These are phyloP conservation scores for Fomitopsis palustris DNA, from an alignment of 1,284 basidiomycete genomes.

Conservation along the genomic window DNA sequence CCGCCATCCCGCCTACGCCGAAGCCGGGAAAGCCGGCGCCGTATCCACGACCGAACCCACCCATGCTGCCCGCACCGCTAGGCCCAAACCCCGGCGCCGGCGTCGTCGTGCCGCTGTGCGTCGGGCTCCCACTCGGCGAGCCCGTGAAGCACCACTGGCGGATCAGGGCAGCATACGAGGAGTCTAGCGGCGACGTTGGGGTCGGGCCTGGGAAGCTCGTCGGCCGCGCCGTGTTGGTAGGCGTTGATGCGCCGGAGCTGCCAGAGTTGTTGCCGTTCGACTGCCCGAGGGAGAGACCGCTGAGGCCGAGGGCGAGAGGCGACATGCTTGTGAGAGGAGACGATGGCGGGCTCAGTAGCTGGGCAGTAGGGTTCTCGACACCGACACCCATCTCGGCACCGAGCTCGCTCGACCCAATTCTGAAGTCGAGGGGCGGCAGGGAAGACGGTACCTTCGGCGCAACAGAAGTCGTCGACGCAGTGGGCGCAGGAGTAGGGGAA, in stretches of 20 bases:
- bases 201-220: conserved; percentile 13
- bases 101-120: conserved; percentile 1
- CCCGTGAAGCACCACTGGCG: conserved; percentile 70
- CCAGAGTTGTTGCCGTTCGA: conserved; percentile 9
- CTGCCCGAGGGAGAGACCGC: neutral
- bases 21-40: conserved; percentile 19
- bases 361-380: neutral
- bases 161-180: conserved; percentile 60
- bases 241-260: conserved; percentile 12
- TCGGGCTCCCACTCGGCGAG: conserved; percentile 8
- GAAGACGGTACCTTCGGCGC: neutral
- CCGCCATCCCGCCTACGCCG: conserved; percentile 19
- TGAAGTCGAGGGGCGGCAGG: conserved; percentile 8
- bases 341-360: conserved; percentile 21
- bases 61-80: neutral
- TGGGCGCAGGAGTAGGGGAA: neutral
- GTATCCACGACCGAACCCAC: conserved; percentile 7
- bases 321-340: conserved; percentile 11
- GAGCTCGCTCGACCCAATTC: neutral
- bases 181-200: conserved; percentile 24
- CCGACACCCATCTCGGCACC: conserved; percentile 1
- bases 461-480: neutral
- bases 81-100: neutral
- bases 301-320: neutral
- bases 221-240: conserved; percentile 4